Evolutionary conservation across 495 filamentous ascomycete species (phyloP).

Genomic region (Aspergillus asperescens): DNA sequence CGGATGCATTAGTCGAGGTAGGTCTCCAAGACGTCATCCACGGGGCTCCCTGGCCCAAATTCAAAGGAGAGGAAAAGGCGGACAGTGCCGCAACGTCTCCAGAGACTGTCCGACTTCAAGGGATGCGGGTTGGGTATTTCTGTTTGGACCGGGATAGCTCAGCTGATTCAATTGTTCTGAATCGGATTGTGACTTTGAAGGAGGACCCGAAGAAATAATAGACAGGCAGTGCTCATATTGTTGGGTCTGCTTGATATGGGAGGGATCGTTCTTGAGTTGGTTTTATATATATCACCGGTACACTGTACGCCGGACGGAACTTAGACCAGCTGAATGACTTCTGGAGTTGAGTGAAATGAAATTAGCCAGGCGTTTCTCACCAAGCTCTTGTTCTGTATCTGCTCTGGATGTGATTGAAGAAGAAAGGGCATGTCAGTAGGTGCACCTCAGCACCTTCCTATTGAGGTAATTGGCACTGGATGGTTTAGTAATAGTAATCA

Average conservation of each 20-base stretch:
- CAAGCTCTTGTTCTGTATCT: no score
- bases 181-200: constrained; percentile 7
- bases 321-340: no score
- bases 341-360: neutral
- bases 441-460: neutral
- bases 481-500: neutral
- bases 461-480: neutral
- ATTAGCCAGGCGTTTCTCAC: no score
- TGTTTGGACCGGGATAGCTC: neutral
- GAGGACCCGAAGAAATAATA: constrained; percentile 2
- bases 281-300: no score
- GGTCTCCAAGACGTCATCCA: neutral
- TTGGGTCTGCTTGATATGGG: no score
- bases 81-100: neutral
- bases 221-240: no score
- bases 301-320: no score
- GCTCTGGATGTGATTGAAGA: no score
- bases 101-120: constrained; percentile 1
- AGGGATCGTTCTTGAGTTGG: no score
- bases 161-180: neutral
- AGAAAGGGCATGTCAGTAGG: no score
- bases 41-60: neutral
- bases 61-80: constrained; percentile 1
- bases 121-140: constrained; percentile 3
- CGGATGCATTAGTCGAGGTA: neutral